Evolutionary conservation across 169 alveolate species (phyloP).

Genomic region (Ophryocystis elektroscirrha): DNA sequence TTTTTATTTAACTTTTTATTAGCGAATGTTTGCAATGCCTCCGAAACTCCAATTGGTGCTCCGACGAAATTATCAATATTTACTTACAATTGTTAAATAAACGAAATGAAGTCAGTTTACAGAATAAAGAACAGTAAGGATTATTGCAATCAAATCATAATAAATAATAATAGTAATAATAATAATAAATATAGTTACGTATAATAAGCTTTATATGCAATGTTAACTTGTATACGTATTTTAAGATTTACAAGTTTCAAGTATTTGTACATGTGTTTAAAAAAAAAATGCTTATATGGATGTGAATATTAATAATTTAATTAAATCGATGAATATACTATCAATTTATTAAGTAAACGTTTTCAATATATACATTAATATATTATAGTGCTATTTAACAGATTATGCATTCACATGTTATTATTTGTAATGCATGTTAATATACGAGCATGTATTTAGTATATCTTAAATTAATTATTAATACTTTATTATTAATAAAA

Average conservation of each 20-base stretch:
- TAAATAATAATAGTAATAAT: neutral
- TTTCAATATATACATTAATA: constrained; percentile 7
- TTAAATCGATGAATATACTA: neutral
- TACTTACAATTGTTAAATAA: constrained; percentile 49
- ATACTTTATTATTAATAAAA: neutral
- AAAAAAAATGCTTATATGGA: no score
- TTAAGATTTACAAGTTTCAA: neutral
- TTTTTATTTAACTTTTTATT: constrained; percentile 8
- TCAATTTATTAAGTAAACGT: neutral
- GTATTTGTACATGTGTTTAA: neutral
- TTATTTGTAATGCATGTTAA: neutral
- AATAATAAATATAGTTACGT: neutral
- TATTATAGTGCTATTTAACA: constrained; percentile 4
- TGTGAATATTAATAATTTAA: no score
- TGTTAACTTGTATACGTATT: neutral
- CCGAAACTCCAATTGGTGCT: constrained; percentile 47
- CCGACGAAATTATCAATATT: constrained; percentile 60
- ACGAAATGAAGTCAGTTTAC: no score
- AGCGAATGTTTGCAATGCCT: constrained; percentile 33
- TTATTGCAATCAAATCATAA: neutral
- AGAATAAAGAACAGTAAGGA: no score
- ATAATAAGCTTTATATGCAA: neutral
- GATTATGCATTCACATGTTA: neutral
- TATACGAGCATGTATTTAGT: neutral
- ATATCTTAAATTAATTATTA: neutral